A percentile compares a stretch with the other conserved stretches of the same genome.
phyloP scores from a whole-genome alignment of 331 rosid species.

The Acacia concinna region DNA sequence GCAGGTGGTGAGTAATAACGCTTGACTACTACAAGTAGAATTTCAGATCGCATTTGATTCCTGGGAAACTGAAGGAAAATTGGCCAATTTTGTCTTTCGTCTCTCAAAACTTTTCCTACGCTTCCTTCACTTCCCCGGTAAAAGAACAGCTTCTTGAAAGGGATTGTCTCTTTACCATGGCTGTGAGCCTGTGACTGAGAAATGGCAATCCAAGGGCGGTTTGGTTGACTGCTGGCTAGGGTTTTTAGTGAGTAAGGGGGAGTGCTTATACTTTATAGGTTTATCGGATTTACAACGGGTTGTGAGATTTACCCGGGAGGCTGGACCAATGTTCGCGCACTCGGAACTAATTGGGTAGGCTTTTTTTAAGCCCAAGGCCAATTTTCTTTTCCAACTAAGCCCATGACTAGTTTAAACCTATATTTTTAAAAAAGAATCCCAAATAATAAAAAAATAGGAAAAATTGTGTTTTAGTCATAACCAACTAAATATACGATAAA shows the following conservation, averaged over 20 bases:
- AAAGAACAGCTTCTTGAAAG: neutral
- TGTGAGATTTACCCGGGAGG: neutral
- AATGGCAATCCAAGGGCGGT: neutral
- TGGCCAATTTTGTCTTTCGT: neutral
- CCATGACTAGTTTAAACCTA: neutral
- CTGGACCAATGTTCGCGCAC: neutral
- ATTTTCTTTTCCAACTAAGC: no score
- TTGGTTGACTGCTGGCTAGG: neutral
- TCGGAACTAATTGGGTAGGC: neutral
- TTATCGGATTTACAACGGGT: neutral
- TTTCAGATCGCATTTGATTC: neutral
- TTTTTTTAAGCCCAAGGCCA: neutral
- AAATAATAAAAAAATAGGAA: no score
- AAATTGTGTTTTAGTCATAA: no score
- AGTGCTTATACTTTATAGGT: neutral
- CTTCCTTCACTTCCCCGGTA: neutral
- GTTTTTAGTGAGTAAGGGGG: neutral
- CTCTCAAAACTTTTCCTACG: neutral
- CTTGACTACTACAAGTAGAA: neutral
- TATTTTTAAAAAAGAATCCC: no score
- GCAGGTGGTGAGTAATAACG: neutral
- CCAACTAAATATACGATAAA: no score
- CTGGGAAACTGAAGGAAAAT: constrained; percentile 8
- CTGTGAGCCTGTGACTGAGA: neutral
- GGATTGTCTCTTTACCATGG: neutral